Conservation (phyloP, 2,329 filamentous ascomycete genomes). For the Aspergillus pseudoterreus region DNA sequence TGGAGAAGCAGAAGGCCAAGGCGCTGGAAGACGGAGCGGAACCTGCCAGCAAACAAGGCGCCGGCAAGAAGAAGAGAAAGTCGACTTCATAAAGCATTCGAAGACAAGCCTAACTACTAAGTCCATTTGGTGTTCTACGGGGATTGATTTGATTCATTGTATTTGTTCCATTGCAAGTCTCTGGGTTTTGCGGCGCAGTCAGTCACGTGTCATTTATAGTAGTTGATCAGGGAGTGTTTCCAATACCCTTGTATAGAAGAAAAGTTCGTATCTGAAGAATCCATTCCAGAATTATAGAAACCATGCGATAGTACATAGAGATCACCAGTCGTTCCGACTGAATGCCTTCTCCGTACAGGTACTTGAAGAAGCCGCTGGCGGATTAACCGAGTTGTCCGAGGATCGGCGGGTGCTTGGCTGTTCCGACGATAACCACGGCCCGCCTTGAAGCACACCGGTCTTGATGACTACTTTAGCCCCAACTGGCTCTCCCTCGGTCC, state of each 20-base stretch:
- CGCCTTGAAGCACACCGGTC: background rate
- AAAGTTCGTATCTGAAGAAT: conserved; percentile 9
- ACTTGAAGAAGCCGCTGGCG: background rate
- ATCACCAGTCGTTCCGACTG: too few relatives aligned
- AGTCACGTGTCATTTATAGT: conserved; percentile 24
- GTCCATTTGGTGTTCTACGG: conserved; percentile 25
- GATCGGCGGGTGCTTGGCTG: conserved; percentile 31
- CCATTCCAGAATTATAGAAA: too few relatives aligned
- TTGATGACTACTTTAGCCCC: background rate
- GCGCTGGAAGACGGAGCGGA: conserved; percentile 43
- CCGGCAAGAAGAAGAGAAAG: conserved; percentile 38
- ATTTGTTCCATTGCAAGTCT: conserved; percentile 19
- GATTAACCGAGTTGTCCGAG: conserved; percentile 34
- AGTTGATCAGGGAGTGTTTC: conserved; percentile 21
- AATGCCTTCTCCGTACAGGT: background rate
- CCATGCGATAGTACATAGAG: too few relatives aligned
- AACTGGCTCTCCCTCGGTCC: background rate
- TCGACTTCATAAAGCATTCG: conserved; percentile 31
- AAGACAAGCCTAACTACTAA: conserved; percentile 3
- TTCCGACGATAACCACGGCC: conserved; percentile 32
- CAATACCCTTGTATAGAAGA: conserved; percentile 20
- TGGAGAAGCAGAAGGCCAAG: conserved; percentile 48
- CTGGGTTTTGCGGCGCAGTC: conserved; percentile 27
- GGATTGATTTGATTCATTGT: conserved; percentile 4
- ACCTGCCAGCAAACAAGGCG: conserved; percentile 21